These are phyloP conservation scores for Ramicandelaber brevisporus DNA, from an alignment of 192 early-diverging fungal species.

Conservation along the genomic window DNA sequence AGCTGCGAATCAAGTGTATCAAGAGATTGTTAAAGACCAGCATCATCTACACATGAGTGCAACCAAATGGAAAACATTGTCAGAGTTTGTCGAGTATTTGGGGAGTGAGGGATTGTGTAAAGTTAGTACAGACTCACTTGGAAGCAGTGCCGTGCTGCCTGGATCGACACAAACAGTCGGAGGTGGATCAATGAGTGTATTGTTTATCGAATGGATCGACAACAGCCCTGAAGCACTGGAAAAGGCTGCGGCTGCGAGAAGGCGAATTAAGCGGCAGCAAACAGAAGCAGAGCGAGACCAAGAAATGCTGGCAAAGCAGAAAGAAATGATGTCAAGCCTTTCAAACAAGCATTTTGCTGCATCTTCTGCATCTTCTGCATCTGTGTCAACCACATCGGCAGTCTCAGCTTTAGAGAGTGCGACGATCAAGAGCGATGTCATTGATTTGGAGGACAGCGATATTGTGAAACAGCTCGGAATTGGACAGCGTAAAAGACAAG, in stretches of 20 bases:
- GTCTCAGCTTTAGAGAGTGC: too few relatives aligned
- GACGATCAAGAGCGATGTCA: too few relatives aligned
- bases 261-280: slow-evolving; percentile 52
- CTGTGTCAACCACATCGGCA: too few relatives aligned
- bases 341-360: too few relatives aligned
- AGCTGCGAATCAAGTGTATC: slow-evolving; percentile 84
- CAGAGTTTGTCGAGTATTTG: slow-evolving; percentile 68
- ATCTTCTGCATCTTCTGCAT: too few relatives aligned
- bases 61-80: slow-evolving; percentile 72
- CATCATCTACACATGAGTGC: slow-evolving; percentile 93
- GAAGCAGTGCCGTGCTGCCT: slow-evolving; percentile 71
- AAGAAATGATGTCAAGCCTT: too few relatives aligned
- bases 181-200: too few relatives aligned
- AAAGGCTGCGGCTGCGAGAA: slow-evolving; percentile 45
- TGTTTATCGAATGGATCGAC: too few relatives aligned
- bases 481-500: too few relatives aligned
- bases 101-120: slow-evolving; percentile 56
- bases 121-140: slow-evolving; percentile 80
- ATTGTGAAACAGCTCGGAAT: too few relatives aligned
- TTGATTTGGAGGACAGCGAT: too few relatives aligned
- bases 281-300: slow-evolving; percentile 68
- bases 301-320: slow-evolving; percentile 52
- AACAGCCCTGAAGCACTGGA: slow-evolving; percentile 68
- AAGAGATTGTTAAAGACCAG: slow-evolving; percentile 80
- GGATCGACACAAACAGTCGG: too few relatives aligned